phyloP scores from a whole-genome alignment of 2,329 filamentous ascomycete species.

The Rasamsonia emersonii region DNA sequence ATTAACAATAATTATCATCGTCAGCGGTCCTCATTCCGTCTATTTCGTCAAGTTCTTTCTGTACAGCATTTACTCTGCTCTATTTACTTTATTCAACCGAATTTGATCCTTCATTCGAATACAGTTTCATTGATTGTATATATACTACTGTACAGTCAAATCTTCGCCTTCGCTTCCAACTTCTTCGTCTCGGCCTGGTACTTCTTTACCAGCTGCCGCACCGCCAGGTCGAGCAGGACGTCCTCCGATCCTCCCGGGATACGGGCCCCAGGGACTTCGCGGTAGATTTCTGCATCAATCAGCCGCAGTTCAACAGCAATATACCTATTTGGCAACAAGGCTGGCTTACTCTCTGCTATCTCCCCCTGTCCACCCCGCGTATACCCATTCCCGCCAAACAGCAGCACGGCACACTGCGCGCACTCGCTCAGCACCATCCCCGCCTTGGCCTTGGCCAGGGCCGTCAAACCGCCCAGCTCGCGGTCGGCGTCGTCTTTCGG shows the following conservation, averaged over 20 bases:
- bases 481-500: slow-evolving; percentile 37
- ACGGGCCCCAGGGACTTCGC: slow-evolving; percentile 54
- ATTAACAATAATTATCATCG: too few species aligned
- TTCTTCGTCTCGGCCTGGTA: slow-evolving; percentile 36
- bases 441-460: slow-evolving; percentile 62
- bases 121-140: background rate
- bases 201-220: slow-evolving; percentile 63
- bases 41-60: too few species aligned
- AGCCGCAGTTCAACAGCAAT: slow-evolving; percentile 16
- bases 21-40: too few species aligned
- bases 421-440: slow-evolving; percentile 66
- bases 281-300: slow-evolving; percentile 46
- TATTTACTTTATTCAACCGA: too few species aligned
- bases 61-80: too few species aligned
- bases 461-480: slow-evolving; percentile 62
- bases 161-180: slow-evolving; percentile 14
- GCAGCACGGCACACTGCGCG: slow-evolving; percentile 57
- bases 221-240: slow-evolving; percentile 60
- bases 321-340: slow-evolving; percentile 5
- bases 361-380: slow-evolving; percentile 63
- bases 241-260: slow-evolving; percentile 66
- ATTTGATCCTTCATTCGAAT: too few species aligned
- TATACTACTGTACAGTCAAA: slow-evolving; percentile 7
- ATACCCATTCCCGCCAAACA: slow-evolving; percentile 68
- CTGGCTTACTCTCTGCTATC: slow-evolving; percentile 54